Evolutionary conservation across 2,329 filamentous ascomycete genomes (phyloP), one percentile per base, ranked within the genome.

Genomic region (Fusarium pininemorale): DNA sequence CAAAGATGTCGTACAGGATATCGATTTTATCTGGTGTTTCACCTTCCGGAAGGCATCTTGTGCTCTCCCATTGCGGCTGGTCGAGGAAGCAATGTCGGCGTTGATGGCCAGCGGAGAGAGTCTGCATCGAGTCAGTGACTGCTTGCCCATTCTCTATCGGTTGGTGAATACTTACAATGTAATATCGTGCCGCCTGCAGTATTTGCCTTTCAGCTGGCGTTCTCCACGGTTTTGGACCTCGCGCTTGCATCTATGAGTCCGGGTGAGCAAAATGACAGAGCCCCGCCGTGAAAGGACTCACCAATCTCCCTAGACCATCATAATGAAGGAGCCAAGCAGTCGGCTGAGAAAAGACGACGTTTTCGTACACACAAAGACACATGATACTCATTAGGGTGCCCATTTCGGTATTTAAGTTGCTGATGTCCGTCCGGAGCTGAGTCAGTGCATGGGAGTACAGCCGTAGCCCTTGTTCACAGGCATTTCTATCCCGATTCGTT

Each of bases 351-450:
- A 72, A 72, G 0, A 64, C 56, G 2, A 72, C 32, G 1, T 72
- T 72, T 22, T 72, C 69, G 22, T 72, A 72, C 5, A 72, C 47
- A 6, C 69, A 72, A 30, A 72, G 69, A 44, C 69, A 72, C 44
- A 72, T 26, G 10, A 72, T 53, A 1, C 69, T 58, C 58, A 69
- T 60, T 6, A 72, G 57, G 3, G 69, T 72, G 12, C 57, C 58
- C 1, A 72, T 12, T 9, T 72, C 48, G 5, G 63, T 53, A 26
- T 32, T 50, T 11, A 44, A 30, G 24, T 55, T 69, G 20, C 50
- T 53, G 14, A 72, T 72, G 13, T 69, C 45, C 4, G 42, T 48
- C 7, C 57, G 69, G 6, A 72, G 69, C 15, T 69, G 63, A 3
- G 69, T 69, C 3, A 72, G 28, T 5, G 69, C 69, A 14, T 56